Percentiles rank a stretch among this genome's conserved stretches.
phyloP scores from a whole-genome alignment of 2,329 filamentous ascomycete species.

The Fusarium albidum region DNA sequence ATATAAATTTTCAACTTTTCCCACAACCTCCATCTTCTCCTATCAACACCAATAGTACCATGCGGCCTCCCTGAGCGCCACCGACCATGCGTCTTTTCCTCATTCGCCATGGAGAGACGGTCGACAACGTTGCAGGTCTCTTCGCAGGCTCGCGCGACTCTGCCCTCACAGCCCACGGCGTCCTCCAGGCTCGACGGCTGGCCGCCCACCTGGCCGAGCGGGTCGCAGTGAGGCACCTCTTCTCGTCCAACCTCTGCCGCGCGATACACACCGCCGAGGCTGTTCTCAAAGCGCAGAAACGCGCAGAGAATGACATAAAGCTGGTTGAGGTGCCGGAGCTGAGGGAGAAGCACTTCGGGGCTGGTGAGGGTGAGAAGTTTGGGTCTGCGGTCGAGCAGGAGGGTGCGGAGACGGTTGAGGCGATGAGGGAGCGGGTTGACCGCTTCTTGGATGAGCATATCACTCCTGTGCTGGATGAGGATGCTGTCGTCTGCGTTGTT shows the following conservation, averaged over 20 bases:
- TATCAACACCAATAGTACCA: slow-evolving; percentile 30
- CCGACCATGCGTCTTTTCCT: slow-evolving; percentile 66
- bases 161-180: slow-evolving; percentile 80
- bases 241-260: slow-evolving; percentile 80
- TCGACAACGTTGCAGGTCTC: slow-evolving; percentile 83
- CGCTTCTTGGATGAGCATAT: slow-evolving; percentile 73
- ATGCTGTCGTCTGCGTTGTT: slow-evolving; percentile 57
- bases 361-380: slow-evolving; percentile 71
- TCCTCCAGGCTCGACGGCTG: slow-evolving; percentile 78
- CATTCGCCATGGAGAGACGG: slow-evolving; percentile 88
- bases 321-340: slow-evolving; percentile 53
- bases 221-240: slow-evolving; percentile 66
- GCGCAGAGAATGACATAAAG: slow-evolving; percentile 17
- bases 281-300: slow-evolving; percentile 64
- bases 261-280: slow-evolving; percentile 76
- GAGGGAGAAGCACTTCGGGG: slow-evolving; percentile 79
- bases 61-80: slow-evolving; percentile 33
- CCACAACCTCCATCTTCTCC: neutral
- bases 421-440: slow-evolving; percentile 71
- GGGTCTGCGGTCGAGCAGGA: slow-evolving; percentile 46
- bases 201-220: slow-evolving; percentile 65
- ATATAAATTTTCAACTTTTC: slow-evolving; percentile 35
- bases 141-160: slow-evolving; percentile 86
- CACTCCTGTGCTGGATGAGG: slow-evolving; percentile 54
- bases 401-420: slow-evolving; percentile 72